phyloP scores from a whole-genome alignment of 106 monocot species.

The Dendrobium chrysotoxum region DNA sequence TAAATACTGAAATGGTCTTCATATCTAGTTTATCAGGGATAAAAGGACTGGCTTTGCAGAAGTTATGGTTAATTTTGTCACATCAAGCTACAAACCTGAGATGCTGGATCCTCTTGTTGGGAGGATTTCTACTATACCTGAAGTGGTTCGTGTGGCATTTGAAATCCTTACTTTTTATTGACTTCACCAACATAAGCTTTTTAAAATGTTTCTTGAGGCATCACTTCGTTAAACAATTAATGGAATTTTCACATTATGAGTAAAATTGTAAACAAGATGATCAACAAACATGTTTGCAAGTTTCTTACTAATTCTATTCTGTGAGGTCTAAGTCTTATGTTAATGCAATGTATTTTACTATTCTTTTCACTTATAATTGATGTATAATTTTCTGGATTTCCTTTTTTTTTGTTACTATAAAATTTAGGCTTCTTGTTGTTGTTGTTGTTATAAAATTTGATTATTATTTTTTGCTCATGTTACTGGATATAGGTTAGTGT shows the following conservation, averaged over 20 bases:
- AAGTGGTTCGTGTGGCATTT: conserved; percentile 62
- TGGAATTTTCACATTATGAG: not conserved
- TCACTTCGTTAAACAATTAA: not conserved
- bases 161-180: conserved; percentile 1
- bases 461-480: conserved; percentile 1
- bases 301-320: not conserved
- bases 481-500: conserved; percentile 60
- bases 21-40: conserved; percentile 51
- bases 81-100: conserved; percentile 64
- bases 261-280: not conserved
- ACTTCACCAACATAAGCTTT: not conserved
- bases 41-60: conserved; percentile 47
- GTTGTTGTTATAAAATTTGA: not conserved
- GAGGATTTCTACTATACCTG: conserved; percentile 62
- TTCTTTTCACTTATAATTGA: not conserved
- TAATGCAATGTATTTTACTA: not conserved
- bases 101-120: conserved; percentile 62
- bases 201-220: not conserved
- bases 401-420: not conserved
- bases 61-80: conserved; percentile 98
- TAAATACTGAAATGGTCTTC: conserved; percentile 1
- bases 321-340: not conserved
- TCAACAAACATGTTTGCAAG: not conserved
- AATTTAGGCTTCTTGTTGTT: not conserved
- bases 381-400: not conserved